Percentiles rank a stretch among this genome's conserved stretches.
phyloP scores from a whole-genome alignment of 176 grass and related monocot species.

The Musa schizocarpa region DNA sequence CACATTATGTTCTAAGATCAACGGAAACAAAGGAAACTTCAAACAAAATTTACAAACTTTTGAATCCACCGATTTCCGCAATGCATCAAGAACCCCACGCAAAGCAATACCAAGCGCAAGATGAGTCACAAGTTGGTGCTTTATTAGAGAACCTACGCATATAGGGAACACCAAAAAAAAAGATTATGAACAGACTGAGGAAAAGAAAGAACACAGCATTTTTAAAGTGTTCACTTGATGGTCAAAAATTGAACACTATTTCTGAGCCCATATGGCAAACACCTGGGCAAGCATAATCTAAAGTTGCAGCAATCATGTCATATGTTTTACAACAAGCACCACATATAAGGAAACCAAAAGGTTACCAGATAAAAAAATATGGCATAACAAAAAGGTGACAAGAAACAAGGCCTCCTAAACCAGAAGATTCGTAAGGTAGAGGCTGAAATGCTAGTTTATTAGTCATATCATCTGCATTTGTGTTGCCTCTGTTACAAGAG shows the following conservation, averaged over 20 bases:
- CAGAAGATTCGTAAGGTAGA: too few relatives aligned
- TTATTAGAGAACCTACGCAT: constrained; percentile 73
- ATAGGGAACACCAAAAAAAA: neutral
- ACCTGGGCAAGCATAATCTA: neutral
- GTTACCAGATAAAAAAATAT: neutral
- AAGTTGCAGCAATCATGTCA: neutral
- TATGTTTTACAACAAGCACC: neutral
- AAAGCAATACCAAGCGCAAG: constrained; percentile 69
- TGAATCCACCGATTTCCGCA: constrained; percentile 93
- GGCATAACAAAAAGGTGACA: neutral
- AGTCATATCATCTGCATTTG: too few relatives aligned
- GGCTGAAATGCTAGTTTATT: too few relatives aligned
- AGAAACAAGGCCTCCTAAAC: neutral
- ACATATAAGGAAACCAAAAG: neutral
- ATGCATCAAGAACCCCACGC: constrained; percentile 80
- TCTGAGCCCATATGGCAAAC: neutral
- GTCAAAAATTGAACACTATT: neutral
- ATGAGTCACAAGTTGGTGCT: constrained; percentile 76
- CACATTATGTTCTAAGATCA: neutral
- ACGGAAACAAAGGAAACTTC: neutral
- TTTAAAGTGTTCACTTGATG: too few relatives aligned
- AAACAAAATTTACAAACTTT: constrained; percentile 45
- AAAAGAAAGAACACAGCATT: neutral
- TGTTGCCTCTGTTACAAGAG: too few relatives aligned
- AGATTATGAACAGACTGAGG: neutral